Percentiles rank a stretch among this genome's conserved stretches.
phyloP scores from a whole-genome alignment of 805 yeast species.

The Kodamaea lidongshanica region DNA sequence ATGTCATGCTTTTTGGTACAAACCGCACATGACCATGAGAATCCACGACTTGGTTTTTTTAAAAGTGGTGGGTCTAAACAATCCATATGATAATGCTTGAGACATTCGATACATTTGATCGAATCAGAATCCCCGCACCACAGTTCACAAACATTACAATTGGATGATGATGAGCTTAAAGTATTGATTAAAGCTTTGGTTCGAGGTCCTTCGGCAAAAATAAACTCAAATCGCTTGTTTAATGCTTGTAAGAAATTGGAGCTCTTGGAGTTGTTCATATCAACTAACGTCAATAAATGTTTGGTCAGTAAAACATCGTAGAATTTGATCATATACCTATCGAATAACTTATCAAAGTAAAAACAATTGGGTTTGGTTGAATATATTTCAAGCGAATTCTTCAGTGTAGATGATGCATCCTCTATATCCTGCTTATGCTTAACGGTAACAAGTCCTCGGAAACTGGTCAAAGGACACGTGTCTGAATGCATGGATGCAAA shows the following conservation, averaged over 20 bases:
- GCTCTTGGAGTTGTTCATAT: conserved; percentile 44
- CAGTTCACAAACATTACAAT: conserved; percentile 70
- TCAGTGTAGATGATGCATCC: conserved; percentile 23
- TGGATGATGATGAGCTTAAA: conserved; percentile 47
- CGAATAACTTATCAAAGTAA: conserved; percentile 81
- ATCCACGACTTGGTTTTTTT: conserved; percentile 77
- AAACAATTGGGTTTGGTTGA: conserved; percentile 60
- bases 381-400: conserved; percentile 41
- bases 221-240: conserved; percentile 60
- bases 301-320: conserved; percentile 70
- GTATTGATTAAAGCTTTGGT: conserved; percentile 56
- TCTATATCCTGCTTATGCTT: conserved; percentile 61
- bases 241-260: conserved; percentile 55
- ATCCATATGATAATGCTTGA: conserved; percentile 63
- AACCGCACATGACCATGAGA: conserved; percentile 82
- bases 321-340: conserved; percentile 75
- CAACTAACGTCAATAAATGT: conserved; percentile 32
- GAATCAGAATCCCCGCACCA: conserved; percentile 76
- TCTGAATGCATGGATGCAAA: conserved; percentile 86
- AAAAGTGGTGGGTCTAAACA: conserved; percentile 82
- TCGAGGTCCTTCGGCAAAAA: conserved; percentile 66
- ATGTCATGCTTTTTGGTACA: conserved; percentile 60
- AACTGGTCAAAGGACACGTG: conserved; percentile 66
- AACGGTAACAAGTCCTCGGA: conserved; percentile 71
- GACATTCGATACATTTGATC: conserved; percentile 75